These are phyloP conservation scores for Boletellus emodensis DNA, from an alignment of 768 basidiomycete genomes.

Conservation along the genomic window DNA sequence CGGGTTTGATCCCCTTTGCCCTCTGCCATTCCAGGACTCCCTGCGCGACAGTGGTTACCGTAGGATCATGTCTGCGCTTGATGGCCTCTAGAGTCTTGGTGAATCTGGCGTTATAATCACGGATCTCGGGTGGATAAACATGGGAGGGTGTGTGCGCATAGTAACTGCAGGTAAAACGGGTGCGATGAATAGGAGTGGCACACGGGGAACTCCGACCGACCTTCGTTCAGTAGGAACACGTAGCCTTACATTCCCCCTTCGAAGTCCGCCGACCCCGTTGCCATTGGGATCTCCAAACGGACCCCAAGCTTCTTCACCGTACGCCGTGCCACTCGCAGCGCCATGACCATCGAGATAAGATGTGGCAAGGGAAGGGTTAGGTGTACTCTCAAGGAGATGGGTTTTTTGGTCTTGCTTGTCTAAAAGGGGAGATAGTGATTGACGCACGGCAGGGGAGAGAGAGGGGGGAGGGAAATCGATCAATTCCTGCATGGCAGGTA, in stretches of 20 bases:
- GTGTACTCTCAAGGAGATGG: slow-evolving; percentile 65
- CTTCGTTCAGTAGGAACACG: slow-evolving; percentile 83
- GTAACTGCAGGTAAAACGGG: slow-evolving; percentile 49
- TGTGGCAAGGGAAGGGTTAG: slow-evolving; percentile 68
- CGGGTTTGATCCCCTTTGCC: slow-evolving; percentile 29
- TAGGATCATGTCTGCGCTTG: slow-evolving; percentile 94
- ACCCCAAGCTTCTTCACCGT: slow-evolving; percentile 1
- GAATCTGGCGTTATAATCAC: slow-evolving; percentile 89
- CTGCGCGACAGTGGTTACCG: slow-evolving; percentile 94
- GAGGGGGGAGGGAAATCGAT: slow-evolving; percentile 79
- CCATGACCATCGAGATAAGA: slow-evolving; percentile 32
- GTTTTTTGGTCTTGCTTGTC: slow-evolving; percentile 32
- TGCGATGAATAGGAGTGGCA: slow-evolving; percentile 1
- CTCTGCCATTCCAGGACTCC: slow-evolving; percentile 97
- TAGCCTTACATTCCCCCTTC: slow-evolving; percentile 57
- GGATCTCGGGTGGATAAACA: slow-evolving; percentile 87
- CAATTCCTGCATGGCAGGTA: slow-evolving; percentile 60
- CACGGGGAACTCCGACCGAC: slow-evolving; percentile 34
- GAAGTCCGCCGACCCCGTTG: slow-evolving; percentile 29
- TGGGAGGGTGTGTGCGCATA: slow-evolving; percentile 72
- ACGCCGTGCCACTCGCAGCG: slow-evolving; percentile 13
- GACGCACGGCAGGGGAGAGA: slow-evolving; percentile 63
- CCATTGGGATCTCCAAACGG: slow-evolving; percentile 27
- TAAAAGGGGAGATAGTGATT: slow-evolving; percentile 53
- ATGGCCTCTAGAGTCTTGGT: slow-evolving; percentile 83